Base-by-base conservation (phyloP, 805 yeast genomes). In the Nakazawaea wickerhamii region DNA sequence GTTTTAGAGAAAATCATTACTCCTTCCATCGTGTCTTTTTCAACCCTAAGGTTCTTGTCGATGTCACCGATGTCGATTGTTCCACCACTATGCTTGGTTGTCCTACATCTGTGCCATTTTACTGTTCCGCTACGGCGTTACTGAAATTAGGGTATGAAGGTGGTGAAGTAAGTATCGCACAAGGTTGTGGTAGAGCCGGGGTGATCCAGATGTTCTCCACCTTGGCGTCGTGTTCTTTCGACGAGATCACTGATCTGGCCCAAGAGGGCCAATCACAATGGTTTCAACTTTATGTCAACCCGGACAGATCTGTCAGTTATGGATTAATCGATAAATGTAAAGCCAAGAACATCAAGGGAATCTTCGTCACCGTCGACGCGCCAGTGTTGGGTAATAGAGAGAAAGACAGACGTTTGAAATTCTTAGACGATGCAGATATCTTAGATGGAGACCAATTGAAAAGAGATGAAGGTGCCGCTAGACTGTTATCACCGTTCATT, bases 141-240 rank as follows among this genome's bases (percentile, higher is more conserved):
- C 96, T 95, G 30, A 84, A 81, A 55, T 72, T 91, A 50, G 98
- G 97, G 4, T 91, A 90, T 55, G 88, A 88, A 3, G 96, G 87
- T 32, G 98, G 98, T 44, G 98, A 91, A 62, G 77, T 78, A 45
- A 87, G 83, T 14, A 73, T 91, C 48, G 88, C 97, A 1, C 70
- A 81, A 55, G 88, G 89, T 15, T 84, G 95, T 20, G 88, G 79
- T 33, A 70, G 73, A 45, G 84, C 84, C 45, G 77, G 44, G 4
- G 36, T 66, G 20, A 63, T 67, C 34, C 75, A 69, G 50, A 69
- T 69, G 75, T 65, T 69, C 35, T 70, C 73, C 2, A 66, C 70
- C n/a, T 57, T 64, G 41, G 68, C 73, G 7, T 64, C 70, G 10
- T 68, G 67, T 42, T 57, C 70, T n/a, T 62, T 67, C 48, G 71